Conservation (phyloP, 768 basidiomycete genomes). For the Russula griseocarnosa region DNA sequence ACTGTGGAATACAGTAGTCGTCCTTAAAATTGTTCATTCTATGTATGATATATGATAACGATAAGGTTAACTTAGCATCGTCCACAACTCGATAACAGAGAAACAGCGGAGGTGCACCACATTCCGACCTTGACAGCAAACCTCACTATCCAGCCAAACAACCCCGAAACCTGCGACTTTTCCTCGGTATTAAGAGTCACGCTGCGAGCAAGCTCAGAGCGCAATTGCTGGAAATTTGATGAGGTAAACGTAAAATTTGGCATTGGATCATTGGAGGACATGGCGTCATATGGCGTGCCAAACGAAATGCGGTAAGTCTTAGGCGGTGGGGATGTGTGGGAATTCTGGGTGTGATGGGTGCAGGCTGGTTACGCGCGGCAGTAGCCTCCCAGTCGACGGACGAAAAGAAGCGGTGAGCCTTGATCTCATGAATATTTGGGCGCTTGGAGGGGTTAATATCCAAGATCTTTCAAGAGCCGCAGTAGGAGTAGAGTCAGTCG, state of each 20-base stretch:
- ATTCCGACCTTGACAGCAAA: neutral
- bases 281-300: slow-evolving; percentile 23
- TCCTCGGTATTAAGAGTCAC: neutral
- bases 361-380: slow-evolving; percentile 9
- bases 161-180: neutral
- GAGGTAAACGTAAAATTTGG: slow-evolving; percentile 20
- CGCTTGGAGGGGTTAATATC: slow-evolving; percentile 18
- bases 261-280: slow-evolving; percentile 5
- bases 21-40: neutral
- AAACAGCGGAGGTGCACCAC: slow-evolving; percentile 9
- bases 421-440: slow-evolving; percentile 21
- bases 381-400: slow-evolving; percentile 23
- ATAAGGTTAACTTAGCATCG: neutral
- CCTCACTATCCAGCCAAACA: slow-evolving; percentile 2
- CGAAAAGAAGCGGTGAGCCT: slow-evolving; percentile 26
- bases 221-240: neutral
- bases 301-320: slow-evolving; percentile 22
- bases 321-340: slow-evolving; percentile 10
- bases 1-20: neutral
- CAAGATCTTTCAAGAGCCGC: slow-evolving; percentile 9
- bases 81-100: slow-evolving; percentile 8
- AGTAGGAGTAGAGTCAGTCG: neutral
- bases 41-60: neutral
- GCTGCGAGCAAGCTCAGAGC: neutral
- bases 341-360: slow-evolving; percentile 19